phyloP scores from a whole-genome alignment of 2,329 filamentous ascomycete species.

The Tolypocladium capitatum region DNA sequence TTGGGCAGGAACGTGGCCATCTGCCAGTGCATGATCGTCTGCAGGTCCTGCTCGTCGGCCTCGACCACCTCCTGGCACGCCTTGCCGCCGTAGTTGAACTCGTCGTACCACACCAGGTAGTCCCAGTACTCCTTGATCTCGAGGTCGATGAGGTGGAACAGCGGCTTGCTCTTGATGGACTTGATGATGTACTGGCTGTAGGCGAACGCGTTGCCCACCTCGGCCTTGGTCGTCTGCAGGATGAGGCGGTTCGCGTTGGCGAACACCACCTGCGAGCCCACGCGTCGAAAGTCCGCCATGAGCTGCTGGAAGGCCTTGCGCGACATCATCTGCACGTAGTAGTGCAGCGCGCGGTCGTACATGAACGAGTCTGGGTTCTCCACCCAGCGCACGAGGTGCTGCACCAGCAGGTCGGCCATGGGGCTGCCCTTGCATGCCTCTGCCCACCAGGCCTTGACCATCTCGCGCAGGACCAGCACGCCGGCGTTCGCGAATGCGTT shows the following conservation, averaged over 20 bases:
- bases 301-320: constrained; percentile 93
- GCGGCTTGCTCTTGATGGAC: constrained; percentile 85
- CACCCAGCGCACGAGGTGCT: constrained; percentile 94
- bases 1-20: constrained; percentile 76
- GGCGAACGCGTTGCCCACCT: constrained; percentile 91
- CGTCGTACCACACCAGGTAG: constrained; percentile 96
- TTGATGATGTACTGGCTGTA: constrained; percentile 98
- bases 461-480: constrained; percentile 81
- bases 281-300: constrained; percentile 90
- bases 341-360: constrained; percentile 86
- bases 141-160: constrained; percentile 94
- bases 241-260: constrained; percentile 81
- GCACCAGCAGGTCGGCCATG: constrained; percentile 96
- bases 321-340: constrained; percentile 98
- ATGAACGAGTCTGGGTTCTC: constrained; percentile 87
- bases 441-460: constrained; percentile 98
- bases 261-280: constrained; percentile 92
- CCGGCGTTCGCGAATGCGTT: constrained; percentile 88
- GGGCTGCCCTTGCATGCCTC: constrained; percentile 81
- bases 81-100: constrained; percentile 96
- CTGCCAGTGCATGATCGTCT: constrained; percentile 98
- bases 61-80: constrained; percentile 75
- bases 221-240: constrained; percentile 88
- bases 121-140: constrained; percentile 99
- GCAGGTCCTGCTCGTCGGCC: constrained; percentile 57